A percentile compares a stretch with the other conserved stretches of the same genome.
These are phyloP conservation scores for Amborella trichopoda DNA, from an alignment of 164 flowering plant genomes.

Conservation along the genomic window DNA sequence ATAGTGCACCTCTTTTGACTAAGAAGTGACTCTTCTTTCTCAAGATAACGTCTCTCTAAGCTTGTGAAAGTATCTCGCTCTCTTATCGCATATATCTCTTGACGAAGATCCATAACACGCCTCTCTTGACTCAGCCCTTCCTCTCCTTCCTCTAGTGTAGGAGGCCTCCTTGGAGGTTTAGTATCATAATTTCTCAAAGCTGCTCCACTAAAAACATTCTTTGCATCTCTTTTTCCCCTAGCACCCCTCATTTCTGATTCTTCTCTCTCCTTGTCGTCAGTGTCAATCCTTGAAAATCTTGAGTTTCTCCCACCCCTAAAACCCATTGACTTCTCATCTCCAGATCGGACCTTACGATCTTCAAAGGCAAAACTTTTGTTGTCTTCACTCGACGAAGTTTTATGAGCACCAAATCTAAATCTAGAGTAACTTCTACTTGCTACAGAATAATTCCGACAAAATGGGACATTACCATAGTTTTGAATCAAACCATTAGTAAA, in stretches of 20 bases:
- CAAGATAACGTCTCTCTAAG: constrained; percentile 10
- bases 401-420: constrained; percentile 17
- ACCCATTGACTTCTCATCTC: too few species aligned
- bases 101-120: too few species aligned
- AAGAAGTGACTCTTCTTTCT: constrained; percentile 26
- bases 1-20: constrained; percentile 49
- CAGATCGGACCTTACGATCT: constrained; percentile 1
- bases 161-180: constrained; percentile 36
- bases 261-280: constrained; percentile 14
- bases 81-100: too few species aligned
- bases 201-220: constrained; percentile 47
- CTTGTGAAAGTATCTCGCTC: too few species aligned
- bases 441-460: too few species aligned
- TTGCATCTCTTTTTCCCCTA: constrained; percentile 13
- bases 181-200: constrained; percentile 58
- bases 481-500: too few species aligned
- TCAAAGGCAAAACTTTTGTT: constrained; percentile 18
- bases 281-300: constrained; percentile 19
- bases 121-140: too few species aligned
- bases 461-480: too few species aligned
- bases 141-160: constrained; percentile 35
- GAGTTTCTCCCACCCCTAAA: too few species aligned
- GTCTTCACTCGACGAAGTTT: constrained; percentile 41
- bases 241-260: constrained; percentile 5
- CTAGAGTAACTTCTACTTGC: too few species aligned